Evolutionary conservation across 805 yeast species (phyloP), one percentile per base, ranked within the genome.

Genomic region (Tetrapisispora nanseiensis): DNA sequence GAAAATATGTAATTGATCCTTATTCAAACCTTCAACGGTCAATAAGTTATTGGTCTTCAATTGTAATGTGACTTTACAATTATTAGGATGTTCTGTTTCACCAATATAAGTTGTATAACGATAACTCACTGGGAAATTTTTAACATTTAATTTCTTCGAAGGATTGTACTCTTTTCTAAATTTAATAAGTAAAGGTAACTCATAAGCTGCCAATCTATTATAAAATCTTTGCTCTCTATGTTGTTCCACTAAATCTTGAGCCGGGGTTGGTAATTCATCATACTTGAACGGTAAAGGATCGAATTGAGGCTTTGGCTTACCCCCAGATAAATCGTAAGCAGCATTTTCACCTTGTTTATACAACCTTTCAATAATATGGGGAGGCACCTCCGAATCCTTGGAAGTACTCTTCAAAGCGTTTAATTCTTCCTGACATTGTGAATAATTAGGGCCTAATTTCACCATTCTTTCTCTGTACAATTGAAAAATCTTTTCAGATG

Each of bases 121-220:
- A 56, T 82, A 83, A 30, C 69, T 68, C 32, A 87, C 67, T 5
- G 87, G 86, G 9, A 69, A 61, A 22, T 69, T 66, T 15, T 54
- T 57, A 10, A 51, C 50, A 6, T 69, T 50, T 12, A 69, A 68
- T 18, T 80, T 80, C 27, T 55, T 60, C 2, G 9, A 15, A 3
- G 38, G 38, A 23, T 35, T 16, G 66, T 84, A 89, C 46, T 70
- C 72, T 62, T 82, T 78, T 51, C 90, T 80, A 59, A 72, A 83
- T 61, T 86, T 78, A 33, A 80, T 78, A 49, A 92, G 70, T 43
- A 78, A 73, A 6, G 98, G 98, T 70, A 90, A 73, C 60, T 90
- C 97, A 65, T 82, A 90, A 0, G 97, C 96, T 10, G 94, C 86
- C 34, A 86, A 70, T 53, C 97, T 74, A 56, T 80, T 80, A 54